A percentile compares a stretch with the other conserved stretches of the same genome.
Evolutionary conservation across 2,329 filamentous ascomycete genomes (phyloP).

Genomic region (Phoma sp.): DNA sequence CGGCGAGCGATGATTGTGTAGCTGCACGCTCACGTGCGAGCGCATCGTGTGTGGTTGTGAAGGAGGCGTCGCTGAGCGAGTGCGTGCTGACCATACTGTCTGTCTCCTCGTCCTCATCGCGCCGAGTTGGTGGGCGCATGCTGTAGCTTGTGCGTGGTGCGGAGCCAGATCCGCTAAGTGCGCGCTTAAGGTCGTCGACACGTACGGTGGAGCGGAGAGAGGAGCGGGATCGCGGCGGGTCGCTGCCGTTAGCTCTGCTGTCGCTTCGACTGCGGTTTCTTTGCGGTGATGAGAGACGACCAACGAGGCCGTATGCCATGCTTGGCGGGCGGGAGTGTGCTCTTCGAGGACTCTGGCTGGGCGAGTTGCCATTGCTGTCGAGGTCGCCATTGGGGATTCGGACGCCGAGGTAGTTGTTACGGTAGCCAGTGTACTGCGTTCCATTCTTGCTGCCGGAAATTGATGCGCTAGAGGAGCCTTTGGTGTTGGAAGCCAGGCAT

Average conservation of each 20-base stretch:
- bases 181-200: conserved; percentile 55
- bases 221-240: conserved; percentile 44
- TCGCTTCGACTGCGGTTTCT: conserved; percentile 32
- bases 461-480: conserved; percentile 73
- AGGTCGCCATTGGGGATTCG: conserved; percentile 53
- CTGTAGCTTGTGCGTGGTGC: conserved; percentile 42
- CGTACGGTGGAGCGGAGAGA: conserved; percentile 48
- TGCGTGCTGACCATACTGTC: conserved; percentile 77
- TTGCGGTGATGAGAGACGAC: conserved; percentile 37
- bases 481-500: conserved; percentile 71
- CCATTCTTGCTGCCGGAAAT: conserved; percentile 73
- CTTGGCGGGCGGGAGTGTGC: conserved; percentile 41
- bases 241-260: conserved; percentile 24
- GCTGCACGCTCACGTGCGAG: conserved; percentile 7
- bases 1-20: not conserved
- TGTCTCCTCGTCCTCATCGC: conserved; percentile 50
- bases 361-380: conserved; percentile 41
- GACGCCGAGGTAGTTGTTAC: conserved; percentile 60
- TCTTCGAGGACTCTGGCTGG: conserved; percentile 39
- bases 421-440: conserved; percentile 33
- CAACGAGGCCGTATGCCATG: conserved; percentile 44
- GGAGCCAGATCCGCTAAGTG: conserved; percentile 47
- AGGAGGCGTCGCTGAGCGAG: conserved; percentile 68
- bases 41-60: conserved; percentile 36
- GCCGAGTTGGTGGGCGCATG: conserved; percentile 30